Evolutionary conservation across 176 grass and related monocot species (phyloP).

Genomic region (Phoenix dactylifera): DNA sequence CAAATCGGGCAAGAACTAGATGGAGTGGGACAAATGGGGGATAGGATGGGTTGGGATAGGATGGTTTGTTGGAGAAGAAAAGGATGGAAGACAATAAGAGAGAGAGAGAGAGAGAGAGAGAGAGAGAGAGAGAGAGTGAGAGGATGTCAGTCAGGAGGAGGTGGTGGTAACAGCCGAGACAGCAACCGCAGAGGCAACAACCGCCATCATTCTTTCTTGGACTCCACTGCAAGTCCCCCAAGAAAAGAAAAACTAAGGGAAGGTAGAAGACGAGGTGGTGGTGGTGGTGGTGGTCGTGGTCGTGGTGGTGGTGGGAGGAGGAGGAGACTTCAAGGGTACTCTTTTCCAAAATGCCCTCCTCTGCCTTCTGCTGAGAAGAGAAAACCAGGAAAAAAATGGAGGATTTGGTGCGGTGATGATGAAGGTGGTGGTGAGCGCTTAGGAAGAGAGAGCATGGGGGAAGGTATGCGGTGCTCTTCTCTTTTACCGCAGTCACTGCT

Average conservation of each 20-base stretch:
- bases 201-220: slow-evolving; percentile 69
- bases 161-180: too few relatives aligned
- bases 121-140: too few relatives aligned
- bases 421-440: not conserved
- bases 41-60: too few relatives aligned
- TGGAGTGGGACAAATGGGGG: not conserved
- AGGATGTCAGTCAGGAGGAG: too few relatives aligned
- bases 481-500: slow-evolving; percentile 35
- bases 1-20: slow-evolving; percentile 4
- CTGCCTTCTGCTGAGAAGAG: slow-evolving; percentile 9
- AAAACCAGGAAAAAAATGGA: not conserved
- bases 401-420: not conserved
- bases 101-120: too few relatives aligned
- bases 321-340: slow-evolving; percentile 12
- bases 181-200: slow-evolving; percentile 26
- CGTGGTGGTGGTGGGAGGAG: slow-evolving; percentile 21
- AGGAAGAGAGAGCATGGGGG: slow-evolving; percentile 9
- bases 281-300: slow-evolving; percentile 12
- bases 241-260: slow-evolving; percentile 12
- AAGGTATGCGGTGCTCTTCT: slow-evolving; percentile 1
- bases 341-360: slow-evolving; percentile 7
- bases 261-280: slow-evolving; percentile 33
- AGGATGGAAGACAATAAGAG: too few relatives aligned
- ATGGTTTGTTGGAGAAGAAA: too few relatives aligned
- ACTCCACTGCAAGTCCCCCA: slow-evolving; percentile 48